A percentile compares a stretch with the other conserved stretches of the same genome.
Conservation (phyloP, 129 eudicot species). For the Solidago caesia region DNA sequence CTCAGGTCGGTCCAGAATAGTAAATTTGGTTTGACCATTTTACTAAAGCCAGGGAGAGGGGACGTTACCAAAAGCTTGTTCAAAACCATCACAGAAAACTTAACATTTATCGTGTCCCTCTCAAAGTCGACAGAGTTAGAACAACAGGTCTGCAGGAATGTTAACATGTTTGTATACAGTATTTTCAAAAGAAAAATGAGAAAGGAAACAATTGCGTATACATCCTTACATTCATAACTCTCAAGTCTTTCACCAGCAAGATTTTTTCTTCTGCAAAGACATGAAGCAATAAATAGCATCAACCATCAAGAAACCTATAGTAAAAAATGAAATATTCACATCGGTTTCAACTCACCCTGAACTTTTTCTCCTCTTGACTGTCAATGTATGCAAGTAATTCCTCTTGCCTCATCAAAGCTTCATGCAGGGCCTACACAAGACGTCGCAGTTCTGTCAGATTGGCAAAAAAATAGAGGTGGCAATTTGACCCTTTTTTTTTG, state of each 20-base stretch:
- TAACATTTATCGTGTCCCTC: constrained; percentile 1
- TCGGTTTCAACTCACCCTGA: constrained; percentile 48
- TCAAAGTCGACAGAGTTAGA: constrained; percentile 21
- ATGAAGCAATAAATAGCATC: constrained; percentile 12
- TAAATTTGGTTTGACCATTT: no score
- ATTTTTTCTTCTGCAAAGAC: constrained; percentile 71
- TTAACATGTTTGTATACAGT: constrained; percentile 25
- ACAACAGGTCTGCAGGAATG: constrained; percentile 4
- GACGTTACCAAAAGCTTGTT: neutral
- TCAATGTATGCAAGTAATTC: constrained; percentile 89
- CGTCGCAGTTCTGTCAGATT: neutral
- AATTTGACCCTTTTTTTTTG: no score
- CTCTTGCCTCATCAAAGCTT: constrained; percentile 97
- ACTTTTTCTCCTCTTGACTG: constrained; percentile 71
- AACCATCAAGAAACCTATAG: neutral
- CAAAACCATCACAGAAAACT: constrained; percentile 12
- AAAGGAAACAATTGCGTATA: constrained; percentile 12
- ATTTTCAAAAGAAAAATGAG: constrained; percentile 13
- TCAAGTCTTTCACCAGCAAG: constrained; percentile 56
- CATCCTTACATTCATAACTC: constrained; percentile 5
- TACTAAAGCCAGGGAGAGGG: no score
- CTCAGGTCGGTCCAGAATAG: no score
- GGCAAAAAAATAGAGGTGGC: neutral
- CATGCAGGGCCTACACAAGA: constrained; percentile 76
- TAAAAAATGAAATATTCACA: neutral